Base-by-base conservation (phyloP, 1,284 basidiomycete species). In the Rhodotorula mucilaginosa region DNA sequence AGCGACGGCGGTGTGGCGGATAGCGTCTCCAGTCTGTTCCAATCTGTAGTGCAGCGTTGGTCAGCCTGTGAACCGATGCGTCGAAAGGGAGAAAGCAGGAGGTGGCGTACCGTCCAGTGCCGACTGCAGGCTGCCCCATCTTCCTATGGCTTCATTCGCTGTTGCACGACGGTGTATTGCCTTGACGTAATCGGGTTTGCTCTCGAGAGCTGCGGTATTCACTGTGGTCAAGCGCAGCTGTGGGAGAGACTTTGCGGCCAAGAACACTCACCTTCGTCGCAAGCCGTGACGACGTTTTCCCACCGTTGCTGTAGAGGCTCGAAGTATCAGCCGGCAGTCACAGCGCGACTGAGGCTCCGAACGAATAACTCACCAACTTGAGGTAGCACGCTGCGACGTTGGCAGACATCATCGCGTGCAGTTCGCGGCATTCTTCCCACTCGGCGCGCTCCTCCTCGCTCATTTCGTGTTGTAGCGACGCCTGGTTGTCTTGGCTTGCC, bases 131-230 rank as follows among this genome's bases (percentile, higher is more conserved):
- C 91, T 89, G 8, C 90, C 86, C 93, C 93, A 97, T 8, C 89
- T 87, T 64, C 85, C 86, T 31, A 97, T 83, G 47, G 85, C 83
- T 74, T 94, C 92, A 79, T 94, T 97, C 2, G 91, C 90, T 31
- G 86, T 80, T 2, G 93, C 93, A 23, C 96, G 88, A 74, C 96
- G 85, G 79, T 94, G 91, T 3, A 97, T 83, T 0, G 90, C 94
- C 81, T 97, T 98, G 74, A 90, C 80, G 79, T 98, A 97, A 19
- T 82, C 80, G 6, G 92, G 90, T 77, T 96, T 90, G 78, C 97
- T 91, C 29, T 85, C 81, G 19, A 99, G 84, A 12, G 96, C 95
- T 96, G 76, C 69, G 64, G 54, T 63, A 67, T 34, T 13, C 39
- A 58, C 63, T 47, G 49, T 65, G 29, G 39, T 62, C 26, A 21